Evolutionary conservation across 1,139 yeast genomes (phyloP).

Genomic region (Zhuliangozyma blackwelliae): DNA sequence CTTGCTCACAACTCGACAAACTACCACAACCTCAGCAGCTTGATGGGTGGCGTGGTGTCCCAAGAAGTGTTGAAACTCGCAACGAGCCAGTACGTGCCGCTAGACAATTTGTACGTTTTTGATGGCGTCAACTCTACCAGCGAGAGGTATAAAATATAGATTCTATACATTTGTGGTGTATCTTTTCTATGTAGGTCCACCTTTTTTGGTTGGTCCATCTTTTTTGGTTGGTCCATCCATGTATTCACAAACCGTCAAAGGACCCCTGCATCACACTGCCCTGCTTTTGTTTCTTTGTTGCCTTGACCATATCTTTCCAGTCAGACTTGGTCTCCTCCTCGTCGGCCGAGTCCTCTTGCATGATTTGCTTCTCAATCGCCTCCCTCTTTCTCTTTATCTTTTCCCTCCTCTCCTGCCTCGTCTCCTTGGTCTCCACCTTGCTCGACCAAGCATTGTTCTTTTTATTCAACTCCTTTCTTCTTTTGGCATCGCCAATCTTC

Average conservation of each 20-base stretch:
- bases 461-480: slow-evolving; percentile 42
- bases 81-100: slow-evolving; percentile 71
- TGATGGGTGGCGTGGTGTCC: slow-evolving; percentile 76
- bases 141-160: slow-evolving; percentile 42
- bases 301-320: slow-evolving; percentile 82
- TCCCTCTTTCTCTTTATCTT: slow-evolving; percentile 62
- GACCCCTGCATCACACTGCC: slow-evolving; percentile 47
- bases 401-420: slow-evolving; percentile 58
- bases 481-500: slow-evolving; percentile 45
- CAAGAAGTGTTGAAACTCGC: slow-evolving; percentile 67
- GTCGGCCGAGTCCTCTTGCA: slow-evolving; percentile 40
- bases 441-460: slow-evolving; percentile 80
- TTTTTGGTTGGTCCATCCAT: too few species aligned
- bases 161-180: not conserved
- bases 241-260: slow-evolving; percentile 61
- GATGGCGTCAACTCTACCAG: slow-evolving; percentile 61
- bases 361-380: slow-evolving; percentile 54
- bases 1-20: slow-evolving; percentile 25
- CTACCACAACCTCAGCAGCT: slow-evolving; percentile 32
- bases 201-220: too few species aligned
- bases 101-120: slow-evolving; percentile 61
- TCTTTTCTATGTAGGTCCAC: not conserved
- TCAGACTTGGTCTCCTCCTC: slow-evolving; percentile 62
- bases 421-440: slow-evolving; percentile 59
- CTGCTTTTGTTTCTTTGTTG: slow-evolving; percentile 54